Evolutionary conservation across 306 rosid species (phyloP).

Genomic region (Macrotyloma uniflorum): DNA sequence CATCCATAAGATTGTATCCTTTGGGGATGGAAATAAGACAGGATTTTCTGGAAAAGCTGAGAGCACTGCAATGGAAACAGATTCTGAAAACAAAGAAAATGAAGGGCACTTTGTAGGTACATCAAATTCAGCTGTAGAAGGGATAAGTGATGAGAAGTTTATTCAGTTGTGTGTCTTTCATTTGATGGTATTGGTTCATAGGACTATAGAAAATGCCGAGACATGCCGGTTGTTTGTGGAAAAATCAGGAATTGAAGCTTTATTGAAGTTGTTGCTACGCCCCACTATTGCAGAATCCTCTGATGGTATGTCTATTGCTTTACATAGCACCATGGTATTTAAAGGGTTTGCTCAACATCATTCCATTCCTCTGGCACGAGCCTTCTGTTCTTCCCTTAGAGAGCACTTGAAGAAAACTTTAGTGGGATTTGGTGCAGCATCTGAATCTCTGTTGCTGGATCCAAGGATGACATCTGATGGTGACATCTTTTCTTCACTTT

Average conservation of each 20-base stretch:
- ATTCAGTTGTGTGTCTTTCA: constrained; percentile 80
- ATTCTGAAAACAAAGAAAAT: constrained; percentile 76
- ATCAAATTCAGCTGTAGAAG: constrained; percentile 69
- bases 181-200: constrained; percentile 91
- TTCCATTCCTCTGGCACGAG: constrained; percentile 84
- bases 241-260: constrained; percentile 89
- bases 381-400: constrained; percentile 84
- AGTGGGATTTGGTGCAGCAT: constrained; percentile 61
- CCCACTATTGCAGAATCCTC: constrained; percentile 86
- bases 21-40: constrained; percentile 55
- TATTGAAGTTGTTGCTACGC: constrained; percentile 78
- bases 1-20: constrained; percentile 72
- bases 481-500: constrained; percentile 74
- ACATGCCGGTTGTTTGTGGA: constrained; percentile 96
- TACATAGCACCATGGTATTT: constrained; percentile 98
- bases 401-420: constrained; percentile 85
- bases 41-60: constrained; percentile 64
- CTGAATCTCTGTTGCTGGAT: constrained; percentile 76
- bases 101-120: constrained; percentile 57
- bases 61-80: constrained; percentile 87
- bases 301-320: constrained; percentile 93
- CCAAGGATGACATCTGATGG: constrained; percentile 71
- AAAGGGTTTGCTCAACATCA: constrained; percentile 98
- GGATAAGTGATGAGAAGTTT: constrained; percentile 76
- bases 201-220: constrained; percentile 98